These are phyloP conservation scores for Exsudoporus frostii DNA, from an alignment of 768 basidiomycete species.

Conservation along the genomic window DNA sequence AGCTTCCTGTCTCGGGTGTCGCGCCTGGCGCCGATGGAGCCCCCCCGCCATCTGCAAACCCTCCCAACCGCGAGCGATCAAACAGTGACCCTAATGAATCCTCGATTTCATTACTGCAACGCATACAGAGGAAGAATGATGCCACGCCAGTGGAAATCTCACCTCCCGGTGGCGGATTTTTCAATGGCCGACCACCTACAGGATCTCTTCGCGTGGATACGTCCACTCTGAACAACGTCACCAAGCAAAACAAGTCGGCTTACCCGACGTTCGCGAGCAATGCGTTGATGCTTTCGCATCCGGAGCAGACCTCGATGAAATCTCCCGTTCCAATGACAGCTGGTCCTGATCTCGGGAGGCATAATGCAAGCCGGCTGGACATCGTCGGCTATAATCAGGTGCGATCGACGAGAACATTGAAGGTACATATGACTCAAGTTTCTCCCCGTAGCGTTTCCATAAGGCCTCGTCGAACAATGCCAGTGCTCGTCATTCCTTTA, in stretches of 20 bases:
- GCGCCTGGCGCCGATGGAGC: slow-evolving; percentile 52
- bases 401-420: slow-evolving; percentile 19
- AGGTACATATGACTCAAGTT: slow-evolving; percentile 11
- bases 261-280: slow-evolving; percentile 61
- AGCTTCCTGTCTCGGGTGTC: slow-evolving; percentile 63
- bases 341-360: slow-evolving; percentile 80
- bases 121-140: slow-evolving; percentile 67
- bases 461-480: slow-evolving; percentile 46
- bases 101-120: slow-evolving; percentile 69
- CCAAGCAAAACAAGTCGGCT: slow-evolving; percentile 81
- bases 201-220: slow-evolving; percentile 77
- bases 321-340: slow-evolving; percentile 82
- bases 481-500: slow-evolving; percentile 71
- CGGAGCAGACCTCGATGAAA: slow-evolving; percentile 58
- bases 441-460: slow-evolving; percentile 40
- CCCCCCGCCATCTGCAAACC: slow-evolving; percentile 48
- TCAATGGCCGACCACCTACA: slow-evolving; percentile 61
- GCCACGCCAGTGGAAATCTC: slow-evolving; percentile 58
- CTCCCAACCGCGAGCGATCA: slow-evolving; percentile 63
- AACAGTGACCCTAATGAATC: slow-evolving; percentile 80
- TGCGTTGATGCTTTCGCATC: slow-evolving; percentile 46
- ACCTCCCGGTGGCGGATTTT: slow-evolving; percentile 40
- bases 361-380: slow-evolving; percentile 65
- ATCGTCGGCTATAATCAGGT: slow-evolving; percentile 75
- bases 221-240: slow-evolving; percentile 53